These are phyloP conservation scores for Rhododendron molle DNA, from an alignment of 148 eudicot species.

Conservation along the genomic window DNA sequence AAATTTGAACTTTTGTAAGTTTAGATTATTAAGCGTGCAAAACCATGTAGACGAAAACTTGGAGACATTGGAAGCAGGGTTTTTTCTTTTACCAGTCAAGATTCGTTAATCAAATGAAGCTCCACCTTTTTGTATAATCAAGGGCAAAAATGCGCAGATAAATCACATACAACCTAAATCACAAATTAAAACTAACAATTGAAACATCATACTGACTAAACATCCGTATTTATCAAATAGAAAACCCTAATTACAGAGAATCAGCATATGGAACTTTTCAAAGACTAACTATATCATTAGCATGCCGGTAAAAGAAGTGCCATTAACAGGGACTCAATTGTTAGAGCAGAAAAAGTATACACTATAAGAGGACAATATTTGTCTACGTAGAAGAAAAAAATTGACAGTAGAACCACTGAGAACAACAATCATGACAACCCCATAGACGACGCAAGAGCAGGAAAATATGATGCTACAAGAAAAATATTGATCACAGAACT, in stretches of 20 bases:
- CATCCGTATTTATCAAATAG: background rate
- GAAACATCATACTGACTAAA: background rate
- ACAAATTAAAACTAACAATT: background rate
- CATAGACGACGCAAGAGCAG: background rate
- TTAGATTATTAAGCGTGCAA: background rate
- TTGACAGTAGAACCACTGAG: background rate
- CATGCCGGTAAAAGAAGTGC: background rate
- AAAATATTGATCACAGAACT: background rate
- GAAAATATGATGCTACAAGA: background rate
- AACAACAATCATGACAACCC: background rate
- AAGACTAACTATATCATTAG: background rate
- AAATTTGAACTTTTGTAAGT: background rate
- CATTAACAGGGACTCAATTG: background rate
- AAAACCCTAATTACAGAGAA: background rate
- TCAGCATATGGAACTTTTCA: background rate
- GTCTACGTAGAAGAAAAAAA: background rate
- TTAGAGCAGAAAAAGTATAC: background rate
- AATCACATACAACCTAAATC: background rate
- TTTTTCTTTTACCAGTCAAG: background rate
- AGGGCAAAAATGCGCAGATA: background rate
- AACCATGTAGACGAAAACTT: background rate
- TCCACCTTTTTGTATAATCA: background rate
- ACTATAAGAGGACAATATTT: background rate
- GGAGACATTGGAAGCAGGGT: background rate
- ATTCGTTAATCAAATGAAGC: background rate